Evolutionary conservation across 306 rosid genomes (phyloP).

Genomic region (Potentilla sterilis): DNA sequence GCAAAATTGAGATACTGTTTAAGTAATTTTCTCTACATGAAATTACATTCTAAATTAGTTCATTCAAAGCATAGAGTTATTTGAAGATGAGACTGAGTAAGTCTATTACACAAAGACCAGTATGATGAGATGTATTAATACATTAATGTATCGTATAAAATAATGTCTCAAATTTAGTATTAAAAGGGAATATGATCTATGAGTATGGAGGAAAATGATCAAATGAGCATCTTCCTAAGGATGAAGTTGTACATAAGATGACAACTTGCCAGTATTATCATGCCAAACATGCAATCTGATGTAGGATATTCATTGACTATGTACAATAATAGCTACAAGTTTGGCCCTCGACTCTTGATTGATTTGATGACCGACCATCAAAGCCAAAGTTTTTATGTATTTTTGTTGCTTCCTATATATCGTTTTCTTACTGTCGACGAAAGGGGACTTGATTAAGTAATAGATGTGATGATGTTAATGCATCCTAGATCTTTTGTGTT

Average conservation of each 20-base stretch:
- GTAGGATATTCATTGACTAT: background rate
- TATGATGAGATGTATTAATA: no score
- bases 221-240: background rate
- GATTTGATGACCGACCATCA: background rate
- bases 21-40: no score
- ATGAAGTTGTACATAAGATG: background rate
- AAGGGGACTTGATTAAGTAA: background rate
- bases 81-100: no score
- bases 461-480: background rate
- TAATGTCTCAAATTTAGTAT: no score
- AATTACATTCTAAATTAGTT: no score
- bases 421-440: background rate
- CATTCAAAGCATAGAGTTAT: no score
- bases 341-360: background rate
- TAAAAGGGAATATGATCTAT: background rate
- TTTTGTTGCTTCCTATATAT: constrained; percentile 1
- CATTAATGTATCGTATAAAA: no score
- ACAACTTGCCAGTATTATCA: background rate
- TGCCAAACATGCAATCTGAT: background rate
- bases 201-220: background rate
- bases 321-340: background rate
- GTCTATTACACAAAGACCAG: no score
- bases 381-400: background rate
- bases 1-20: no score
- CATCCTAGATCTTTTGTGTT: background rate